Base-by-base conservation (phyloP, 1,284 basidiomycete genomes). In the Butyriboletus appendiculatus region DNA sequence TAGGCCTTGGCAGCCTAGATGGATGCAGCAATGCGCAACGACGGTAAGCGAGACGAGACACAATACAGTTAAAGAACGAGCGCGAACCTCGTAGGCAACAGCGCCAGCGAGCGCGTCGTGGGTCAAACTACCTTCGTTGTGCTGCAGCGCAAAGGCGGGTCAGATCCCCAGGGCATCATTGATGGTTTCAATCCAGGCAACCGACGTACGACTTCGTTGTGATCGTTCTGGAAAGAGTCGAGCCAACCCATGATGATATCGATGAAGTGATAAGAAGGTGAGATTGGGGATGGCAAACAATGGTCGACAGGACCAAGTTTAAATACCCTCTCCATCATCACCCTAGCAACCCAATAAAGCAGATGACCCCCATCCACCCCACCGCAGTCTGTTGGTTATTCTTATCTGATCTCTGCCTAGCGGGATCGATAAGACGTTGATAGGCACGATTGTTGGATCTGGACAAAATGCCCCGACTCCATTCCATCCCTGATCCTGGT, bases 81-180 rank as follows among this genome's bases (percentile, higher is more conserved):
- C 14, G 59, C 58, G n/a, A 20, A 63, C 65, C 61, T 59, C 46
- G 18, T 20, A 63, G 18, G 59, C 45, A 45, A 39, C 37, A 18
- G 53, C 58, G 7, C 65, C 65, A 20, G 24, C 53, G 18, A 63
- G 15, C 16, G 15, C 8, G 4, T 66, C 63, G 37, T 63, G 65
- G 20, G 52, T 50, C 2, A 44, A 0, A 12, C 11, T 62, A 10
- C 50, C 65, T 1, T 45, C 9, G 48, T 47, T 10, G 44, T 65
- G 45, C 64, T 62, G n/a, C 30, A 11, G 18, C 11, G 33, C 32
- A 38, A 30, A 9, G 2, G 5, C 1, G 3, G 7, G 28, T 62
- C 43, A 53, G 40, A 35, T 42, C 10, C 11, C 7, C 20, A 20
- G 8, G 22, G 14, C 9, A 33, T 33, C 15, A 16, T 32, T 30